These are phyloP conservation scores for Xylaria bambusicola DNA, from an alignment of 495 filamentous ascomycete genomes.

Conservation along the genomic window DNA sequence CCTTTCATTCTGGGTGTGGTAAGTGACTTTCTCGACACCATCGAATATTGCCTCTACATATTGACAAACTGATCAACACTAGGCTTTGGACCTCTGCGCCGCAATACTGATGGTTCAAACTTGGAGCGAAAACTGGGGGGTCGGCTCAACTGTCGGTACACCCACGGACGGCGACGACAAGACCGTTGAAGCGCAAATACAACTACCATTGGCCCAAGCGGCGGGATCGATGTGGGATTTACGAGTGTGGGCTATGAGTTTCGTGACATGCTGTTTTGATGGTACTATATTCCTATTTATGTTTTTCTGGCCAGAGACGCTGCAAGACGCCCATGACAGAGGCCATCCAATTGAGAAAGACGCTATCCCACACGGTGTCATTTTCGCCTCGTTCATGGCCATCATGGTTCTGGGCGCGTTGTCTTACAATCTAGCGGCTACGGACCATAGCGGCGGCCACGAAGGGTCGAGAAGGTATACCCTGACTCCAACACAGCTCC, in stretches of 20 bases:
- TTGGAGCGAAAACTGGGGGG: conserved; percentile 46
- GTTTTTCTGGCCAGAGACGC: conserved; percentile 50
- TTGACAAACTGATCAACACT: neutral
- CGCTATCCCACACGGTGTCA: conserved; percentile 44
- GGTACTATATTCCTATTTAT: conserved; percentile 53
- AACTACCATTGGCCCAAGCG: neutral
- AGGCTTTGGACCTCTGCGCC: conserved; percentile 30
- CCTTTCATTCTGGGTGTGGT: conserved; percentile 46
- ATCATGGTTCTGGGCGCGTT: conserved; percentile 49
- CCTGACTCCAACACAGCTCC: conserved; percentile 28
- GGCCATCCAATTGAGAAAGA: neutral
- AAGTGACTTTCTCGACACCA: conserved; percentile 5
- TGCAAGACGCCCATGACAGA: conserved; percentile 36
- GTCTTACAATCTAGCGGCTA: conserved; percentile 31
- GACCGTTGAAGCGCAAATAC: neutral
- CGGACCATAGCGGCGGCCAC: neutral
- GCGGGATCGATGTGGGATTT: conserved; percentile 26
- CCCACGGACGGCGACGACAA: neutral
- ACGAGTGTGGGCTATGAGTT: conserved; percentile 38
- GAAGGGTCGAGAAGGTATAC: neutral
- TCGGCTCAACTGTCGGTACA: neutral
- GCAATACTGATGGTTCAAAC: conserved; percentile 36
- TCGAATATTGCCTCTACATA: conserved; percentile 4
- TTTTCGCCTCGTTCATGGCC: conserved; percentile 53
- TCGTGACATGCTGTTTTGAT: conserved; percentile 49